phyloP scores from a whole-genome alignment of 768 basidiomycete species.

The Russula abietina region DNA sequence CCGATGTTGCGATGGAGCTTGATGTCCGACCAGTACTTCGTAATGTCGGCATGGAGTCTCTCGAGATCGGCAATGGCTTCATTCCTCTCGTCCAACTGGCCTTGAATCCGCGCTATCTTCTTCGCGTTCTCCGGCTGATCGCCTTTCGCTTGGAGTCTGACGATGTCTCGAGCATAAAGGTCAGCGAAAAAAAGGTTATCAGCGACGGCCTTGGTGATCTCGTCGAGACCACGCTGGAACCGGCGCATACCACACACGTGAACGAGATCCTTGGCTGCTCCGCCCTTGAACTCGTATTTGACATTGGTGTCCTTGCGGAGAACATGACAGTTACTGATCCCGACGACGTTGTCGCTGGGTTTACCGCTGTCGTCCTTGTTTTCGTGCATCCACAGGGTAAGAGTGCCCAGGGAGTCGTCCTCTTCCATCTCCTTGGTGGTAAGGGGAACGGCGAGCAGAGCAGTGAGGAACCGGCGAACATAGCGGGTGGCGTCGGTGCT shows the following conservation, averaged over 20 bases:
- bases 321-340: neutral
- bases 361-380: neutral
- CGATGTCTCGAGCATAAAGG: neutral
- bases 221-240: neutral
- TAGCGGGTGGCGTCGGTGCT: neutral
- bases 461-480: neutral
- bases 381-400: neutral
- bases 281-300: neutral
- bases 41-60: neutral
- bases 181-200: neutral
- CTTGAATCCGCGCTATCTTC: neutral
- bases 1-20: neutral
- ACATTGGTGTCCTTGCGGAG: neutral
- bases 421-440: neutral
- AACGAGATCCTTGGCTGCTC: neutral
- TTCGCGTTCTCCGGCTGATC: neutral
- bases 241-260: neutral
- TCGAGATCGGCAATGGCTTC: conserved; percentile 4
- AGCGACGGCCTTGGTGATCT: neutral
- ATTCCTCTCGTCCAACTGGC: neutral
- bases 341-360: neutral
- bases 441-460: conserved; percentile 1
- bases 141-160: neutral
- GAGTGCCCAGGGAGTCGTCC: neutral
- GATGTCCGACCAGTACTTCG: neutral